Base-by-base conservation (phyloP, 1,284 basidiomycete genomes). In the Somion occarium region DNA sequence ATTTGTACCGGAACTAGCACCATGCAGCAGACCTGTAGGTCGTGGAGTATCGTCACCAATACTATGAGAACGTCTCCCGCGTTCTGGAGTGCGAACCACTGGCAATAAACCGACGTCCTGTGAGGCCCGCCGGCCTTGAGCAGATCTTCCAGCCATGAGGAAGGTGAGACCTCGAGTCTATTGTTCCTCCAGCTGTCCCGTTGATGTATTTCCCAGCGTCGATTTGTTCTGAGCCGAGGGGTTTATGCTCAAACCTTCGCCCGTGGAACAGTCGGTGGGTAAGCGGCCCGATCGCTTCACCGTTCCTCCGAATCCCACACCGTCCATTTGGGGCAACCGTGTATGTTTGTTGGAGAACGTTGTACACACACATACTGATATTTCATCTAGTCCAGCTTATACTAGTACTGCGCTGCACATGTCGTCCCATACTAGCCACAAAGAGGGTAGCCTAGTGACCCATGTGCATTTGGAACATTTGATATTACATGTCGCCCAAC, bases 41-140 rank as follows among this genome's bases (percentile, higher is more conserved):
- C 64, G 55, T 20, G 62, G 62, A 2, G 59, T 63, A 22, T 58
- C 58, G 48, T 64, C 64, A 26, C 57, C 61, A 25, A 64, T 62
- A 48, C 64, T 65, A 13, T 60, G 62, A 15, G 64, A 65, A 18
- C 64, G 64, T 22, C 55, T 51, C 11, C 5, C 48, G 11, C 48
- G 52, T 34, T 61, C 59, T 11, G 59, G 57, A 1, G 54, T 56
- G 22, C 56, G 53, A 49, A 56, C 54, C n/a, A n/a, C n/a, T n/a
- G n/a, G n/a, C 25, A 54, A 41, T 15, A 45, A 18, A 30, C 25
- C 44, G 38, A 45, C 53, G 13, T 59, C 61, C 23, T 62, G 59
- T 5, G 56, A 58, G n/a, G 44, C 50, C 38, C 56, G 49, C 19
- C 56, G 47, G 43, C 49, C 44, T 48, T 55, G 46, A 47, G 56